Conservation (phyloP, 768 basidiomycete species). For the Melanogaster broomeanus region DNA sequence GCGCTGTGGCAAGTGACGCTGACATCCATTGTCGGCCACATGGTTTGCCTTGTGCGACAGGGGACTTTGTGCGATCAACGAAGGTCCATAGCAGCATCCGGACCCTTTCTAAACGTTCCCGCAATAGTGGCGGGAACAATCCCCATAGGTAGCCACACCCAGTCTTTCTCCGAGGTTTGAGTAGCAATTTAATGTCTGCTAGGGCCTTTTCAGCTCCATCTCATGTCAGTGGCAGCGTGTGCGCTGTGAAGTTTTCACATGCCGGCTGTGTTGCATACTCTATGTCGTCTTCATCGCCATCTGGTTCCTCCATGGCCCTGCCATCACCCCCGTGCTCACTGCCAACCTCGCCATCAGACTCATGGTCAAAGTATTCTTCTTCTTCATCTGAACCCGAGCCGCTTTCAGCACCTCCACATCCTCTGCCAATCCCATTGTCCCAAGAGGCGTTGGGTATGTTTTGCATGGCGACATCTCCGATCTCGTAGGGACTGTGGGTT, state of each 20-base stretch:
- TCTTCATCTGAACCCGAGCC: not conserved
- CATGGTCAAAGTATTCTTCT: slow-evolving; percentile 1
- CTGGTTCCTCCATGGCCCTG: not conserved
- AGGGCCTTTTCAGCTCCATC: no score
- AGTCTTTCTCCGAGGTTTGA: not conserved
- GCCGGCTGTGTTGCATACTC: not conserved
- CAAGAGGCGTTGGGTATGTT: no score
- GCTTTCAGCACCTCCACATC: not conserved
- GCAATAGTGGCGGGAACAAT: not conserved
- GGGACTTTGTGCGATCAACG: not conserved
- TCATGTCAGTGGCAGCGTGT: not conserved
- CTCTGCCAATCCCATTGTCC: no score
- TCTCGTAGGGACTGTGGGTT: no score
- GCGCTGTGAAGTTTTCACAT: not conserved
- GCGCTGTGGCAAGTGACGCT: not conserved
- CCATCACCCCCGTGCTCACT: not conserved
- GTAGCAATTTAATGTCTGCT: no score
- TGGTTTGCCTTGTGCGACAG: not conserved
- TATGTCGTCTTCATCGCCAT: not conserved
- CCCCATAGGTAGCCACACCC: not conserved
- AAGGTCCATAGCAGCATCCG: not conserved
- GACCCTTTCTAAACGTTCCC: not conserved
- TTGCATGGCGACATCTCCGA: no score
- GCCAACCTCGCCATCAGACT: not conserved
- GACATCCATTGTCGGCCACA: not conserved